These are phyloP conservation scores for Albophoma yamanashiensis DNA, from an alignment of 2,329 filamentous ascomycete genomes.

Conservation along the genomic window DNA sequence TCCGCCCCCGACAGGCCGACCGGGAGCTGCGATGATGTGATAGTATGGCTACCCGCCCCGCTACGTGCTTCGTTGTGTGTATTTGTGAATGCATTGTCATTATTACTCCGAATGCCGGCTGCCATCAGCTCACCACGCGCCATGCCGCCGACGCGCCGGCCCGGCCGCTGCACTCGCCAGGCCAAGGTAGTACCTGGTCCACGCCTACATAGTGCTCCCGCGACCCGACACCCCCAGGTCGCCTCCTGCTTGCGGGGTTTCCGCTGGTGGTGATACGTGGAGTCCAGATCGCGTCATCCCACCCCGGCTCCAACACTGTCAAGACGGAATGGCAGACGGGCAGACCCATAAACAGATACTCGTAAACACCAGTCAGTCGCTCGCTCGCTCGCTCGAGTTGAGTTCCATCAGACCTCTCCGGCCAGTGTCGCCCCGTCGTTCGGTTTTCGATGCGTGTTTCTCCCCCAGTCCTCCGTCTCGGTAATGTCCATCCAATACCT, in stretches of 20 bases:
- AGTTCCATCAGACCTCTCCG: conserved; percentile 16
- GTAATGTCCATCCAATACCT: conserved; percentile 73
- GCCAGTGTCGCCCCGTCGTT: conserved; percentile 22
- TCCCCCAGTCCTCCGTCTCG: conserved; percentile 58
- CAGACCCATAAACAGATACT: too few relatives aligned
- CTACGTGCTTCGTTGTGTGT: too few relatives aligned
- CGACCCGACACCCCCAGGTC: too few relatives aligned
- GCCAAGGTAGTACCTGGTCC: conserved; percentile 6
- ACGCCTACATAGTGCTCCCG: too few relatives aligned
- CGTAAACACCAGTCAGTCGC: too few relatives aligned
- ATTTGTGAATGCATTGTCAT: background rate
- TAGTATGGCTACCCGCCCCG: too few relatives aligned
- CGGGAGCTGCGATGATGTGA: too few relatives aligned
- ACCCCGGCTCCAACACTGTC: background rate
- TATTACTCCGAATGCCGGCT: conserved; percentile 4
- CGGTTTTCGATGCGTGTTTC: conserved; percentile 47
- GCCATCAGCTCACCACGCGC: background rate
- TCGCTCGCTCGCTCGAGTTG: background rate
- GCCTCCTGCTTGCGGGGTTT: too few relatives aligned
- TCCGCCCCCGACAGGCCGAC: too few relatives aligned
- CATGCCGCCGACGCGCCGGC: background rate
- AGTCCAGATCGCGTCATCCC: too few relatives aligned
- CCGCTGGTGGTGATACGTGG: too few relatives aligned
- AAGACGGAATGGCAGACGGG: background rate
- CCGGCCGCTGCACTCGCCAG: background rate